These are phyloP conservation scores for Saksenaea oblongispora DNA, from an alignment of 371 early-diverging fungal species.

Conservation along the genomic window DNA sequence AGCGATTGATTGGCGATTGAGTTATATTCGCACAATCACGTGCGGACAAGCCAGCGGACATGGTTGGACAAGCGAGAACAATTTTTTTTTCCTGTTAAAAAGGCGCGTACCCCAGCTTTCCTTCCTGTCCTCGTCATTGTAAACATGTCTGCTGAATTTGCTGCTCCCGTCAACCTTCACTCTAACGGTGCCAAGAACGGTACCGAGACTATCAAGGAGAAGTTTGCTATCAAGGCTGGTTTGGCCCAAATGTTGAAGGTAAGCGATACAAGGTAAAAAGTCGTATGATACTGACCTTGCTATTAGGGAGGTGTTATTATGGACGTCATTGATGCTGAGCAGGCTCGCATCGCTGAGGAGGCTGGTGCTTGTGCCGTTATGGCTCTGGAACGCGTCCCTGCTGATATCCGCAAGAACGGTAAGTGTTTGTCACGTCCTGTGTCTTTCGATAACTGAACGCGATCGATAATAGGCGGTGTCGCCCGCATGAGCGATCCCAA, in stretches of 20 bases:
- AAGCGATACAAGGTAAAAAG: constrained; percentile 12
- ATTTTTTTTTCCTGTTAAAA: not conserved
- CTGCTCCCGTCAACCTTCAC: constrained; percentile 72
- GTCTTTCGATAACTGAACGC: not conserved
- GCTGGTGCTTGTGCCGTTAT: constrained; percentile 98
- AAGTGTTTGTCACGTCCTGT: constrained; percentile 13
- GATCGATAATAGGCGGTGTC: constrained; percentile 75
- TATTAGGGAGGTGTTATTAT: constrained; percentile 95
- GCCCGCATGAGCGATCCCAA: constrained; percentile 98
- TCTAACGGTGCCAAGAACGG: constrained; percentile 43
- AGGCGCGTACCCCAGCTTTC: constrained; percentile 2
- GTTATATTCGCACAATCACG: not conserved
- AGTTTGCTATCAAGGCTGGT: constrained; percentile 87
- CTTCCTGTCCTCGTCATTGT: not conserved
- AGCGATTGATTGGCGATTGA: no score
- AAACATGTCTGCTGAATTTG: constrained; percentile 45
- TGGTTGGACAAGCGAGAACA: not conserved
- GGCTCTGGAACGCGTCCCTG: constrained; percentile 98
- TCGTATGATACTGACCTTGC: not conserved
- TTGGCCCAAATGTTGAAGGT: constrained; percentile 98
- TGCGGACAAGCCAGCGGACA: not conserved
- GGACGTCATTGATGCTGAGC: constrained; percentile 97
- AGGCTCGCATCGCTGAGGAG: constrained; percentile 96
- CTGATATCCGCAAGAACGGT: constrained; percentile 97
- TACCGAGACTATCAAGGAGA: constrained; percentile 39